Base-by-base conservation (phyloP, 1,139 yeast genomes). In the Candida sp. region DNA sequence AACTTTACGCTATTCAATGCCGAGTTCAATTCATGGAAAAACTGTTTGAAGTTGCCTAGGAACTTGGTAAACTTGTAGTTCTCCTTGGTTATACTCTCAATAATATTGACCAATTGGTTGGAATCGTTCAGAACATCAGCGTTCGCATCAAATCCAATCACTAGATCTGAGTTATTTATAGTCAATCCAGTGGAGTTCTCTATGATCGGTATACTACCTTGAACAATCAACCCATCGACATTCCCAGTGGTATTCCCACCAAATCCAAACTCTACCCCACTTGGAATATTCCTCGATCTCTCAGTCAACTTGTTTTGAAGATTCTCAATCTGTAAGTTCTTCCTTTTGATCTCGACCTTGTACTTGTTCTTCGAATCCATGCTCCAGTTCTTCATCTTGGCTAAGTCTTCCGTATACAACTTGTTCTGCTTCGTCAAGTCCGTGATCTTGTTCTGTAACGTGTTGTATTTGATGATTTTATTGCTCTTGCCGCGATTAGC, bases 231-330 rank as follows among this genome's bases (percentile, higher is more conserved):
- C 4, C 42, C 50, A 32, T 45, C 48, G 7, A 37, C 23, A 41
- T 37, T 34, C 8, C 33, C 41, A 42, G 66, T 63, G 4, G 74
- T 58, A 50, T 68, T 69, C 4, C 61, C 51, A 28, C 40, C 53
- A 12, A 38, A 38, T 2, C 75, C 77, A 56, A 63, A 72, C 0
- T 69, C 66, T 4, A 68, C 60, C 2, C 72, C 63, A 1, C 75
- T 63, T 1, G 78, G 69, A 12, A 74, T 51, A 47, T 68, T 69
- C 22, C 73, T 65, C 47, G 47, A 34, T 28, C 69, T 66, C 7
- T 73, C 76, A 27, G 77, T 58, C 12, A 81, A 58, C 52, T 70
- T 72, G 50, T 76, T 72, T 50, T 74, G 78, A 49, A 80, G 66
- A 27, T 63, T 68, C 42, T 70, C 70, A 22, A 79, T 72, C 43